These are phyloP conservation scores for Populus ilicifolia DNA, from an alignment of 345 rosid genomes.

Conservation along the genomic window DNA sequence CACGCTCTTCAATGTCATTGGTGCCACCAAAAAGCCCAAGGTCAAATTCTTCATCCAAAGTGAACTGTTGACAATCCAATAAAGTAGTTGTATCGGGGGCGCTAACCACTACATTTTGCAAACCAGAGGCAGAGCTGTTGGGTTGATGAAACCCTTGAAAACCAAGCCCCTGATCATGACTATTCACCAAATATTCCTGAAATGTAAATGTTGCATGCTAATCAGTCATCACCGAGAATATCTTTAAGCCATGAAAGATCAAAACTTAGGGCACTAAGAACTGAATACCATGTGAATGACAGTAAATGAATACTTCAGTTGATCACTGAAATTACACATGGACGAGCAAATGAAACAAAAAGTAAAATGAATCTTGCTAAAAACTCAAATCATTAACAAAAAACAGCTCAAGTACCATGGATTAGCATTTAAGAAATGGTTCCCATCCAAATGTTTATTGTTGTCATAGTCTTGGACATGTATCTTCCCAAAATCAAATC, in stretches of 20 bases:
- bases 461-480: neutral
- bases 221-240: constrained; percentile 9
- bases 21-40: constrained; percentile 34
- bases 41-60: constrained; percentile 41
- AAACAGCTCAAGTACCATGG: neutral
- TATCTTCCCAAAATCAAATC: neutral
- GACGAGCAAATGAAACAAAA: neutral
- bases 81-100: constrained; percentile 42
- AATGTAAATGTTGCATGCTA: neutral
- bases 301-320: neutral
- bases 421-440: neutral
- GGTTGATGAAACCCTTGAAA: constrained; percentile 47
- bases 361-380: neutral
- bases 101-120: constrained; percentile 31
- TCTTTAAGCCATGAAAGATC: neutral
- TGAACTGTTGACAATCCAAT: constrained; percentile 45
- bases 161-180: constrained; percentile 30
- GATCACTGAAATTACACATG: neutral
- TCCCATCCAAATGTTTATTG: neutral
- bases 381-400: neutral
- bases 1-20: constrained; percentile 29
- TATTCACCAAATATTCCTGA: constrained; percentile 43
- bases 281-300: neutral
- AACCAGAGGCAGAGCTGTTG: constrained; percentile 28
- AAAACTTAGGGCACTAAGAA: neutral